Evolutionary conservation across 139 green algal species (phyloP), one percentile per base, ranked within the genome.

Genomic region (Chlorella sp.): DNA sequence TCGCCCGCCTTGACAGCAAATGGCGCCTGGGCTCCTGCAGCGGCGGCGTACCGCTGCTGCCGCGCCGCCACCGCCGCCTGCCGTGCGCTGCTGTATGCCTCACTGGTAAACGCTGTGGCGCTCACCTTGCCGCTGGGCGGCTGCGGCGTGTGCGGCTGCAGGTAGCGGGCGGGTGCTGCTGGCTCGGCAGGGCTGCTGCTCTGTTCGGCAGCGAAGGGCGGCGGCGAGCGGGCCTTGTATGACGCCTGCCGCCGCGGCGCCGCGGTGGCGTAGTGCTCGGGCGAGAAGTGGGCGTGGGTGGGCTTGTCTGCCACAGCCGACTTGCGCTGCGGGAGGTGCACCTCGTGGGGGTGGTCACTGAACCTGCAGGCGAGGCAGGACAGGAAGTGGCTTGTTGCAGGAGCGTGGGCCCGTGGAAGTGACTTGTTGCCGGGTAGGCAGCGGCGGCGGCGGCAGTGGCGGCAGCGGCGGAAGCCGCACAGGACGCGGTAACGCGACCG

Each of bases 1-100:
- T 75, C 69, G 2, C 69, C 69, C 0, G 69, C 71, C 9, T 25
- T 78, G 16, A 78, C 71, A 26, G 71, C 71, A 62, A 64, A 78
- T 3, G 71, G 71, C 41, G 71, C 16, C 15, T 44, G 39, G 26
- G 71, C 71, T 4, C 16, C 25, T 25, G 71, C 71, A 0, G 71
- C 71, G 1, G 39, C 41, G 3, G 23, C 41, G 6, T 32, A 63
- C 17, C 71, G 71, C 71, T 64, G 41, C 71, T 78, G 71, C 71
- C 20, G 41, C 21, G 26, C 39, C 30, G 41, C 26, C 2, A 26
- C 39, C 0, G 23, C 6, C 2, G 71, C 71, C 39, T 34, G 30
- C 39, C 3, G 41, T 1, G 71, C 39, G 41, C n/a, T 21, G 25
- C 25, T 63, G 41, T 78, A 78, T 0, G 26, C 23, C 2, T 78